Conservation (phyloP, 2,329 filamentous ascomycete species). For the Dactylellina cionopaga region DNA sequence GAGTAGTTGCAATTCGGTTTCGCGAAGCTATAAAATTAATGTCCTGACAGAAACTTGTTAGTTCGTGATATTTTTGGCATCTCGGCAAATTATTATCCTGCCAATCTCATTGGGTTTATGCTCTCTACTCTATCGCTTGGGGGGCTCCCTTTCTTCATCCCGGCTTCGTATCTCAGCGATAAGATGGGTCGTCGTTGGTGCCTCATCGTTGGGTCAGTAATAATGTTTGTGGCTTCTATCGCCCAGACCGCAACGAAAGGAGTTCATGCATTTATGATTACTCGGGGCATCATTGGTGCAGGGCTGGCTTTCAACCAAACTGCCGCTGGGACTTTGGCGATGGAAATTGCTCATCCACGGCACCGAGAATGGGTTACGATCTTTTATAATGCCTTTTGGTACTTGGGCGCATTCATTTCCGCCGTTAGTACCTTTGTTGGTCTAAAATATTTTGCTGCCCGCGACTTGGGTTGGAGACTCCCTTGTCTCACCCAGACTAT, state of each 20-base stretch:
- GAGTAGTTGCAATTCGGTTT: background rate
- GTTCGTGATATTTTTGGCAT: slow-evolving; percentile 14
- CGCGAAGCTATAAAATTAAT: background rate
- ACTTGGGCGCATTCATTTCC: slow-evolving; percentile 11
- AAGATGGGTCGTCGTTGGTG: background rate
- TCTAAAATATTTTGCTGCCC: background rate
- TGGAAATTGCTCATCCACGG: slow-evolving; percentile 24
- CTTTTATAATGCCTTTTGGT: slow-evolving; percentile 36
- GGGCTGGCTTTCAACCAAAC: slow-evolving; percentile 34
- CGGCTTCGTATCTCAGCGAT: slow-evolving; percentile 9
- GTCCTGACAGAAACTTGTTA: background rate
- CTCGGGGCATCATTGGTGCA: slow-evolving; percentile 1
- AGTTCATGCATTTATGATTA: background rate
- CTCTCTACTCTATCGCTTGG: slow-evolving; percentile 1
- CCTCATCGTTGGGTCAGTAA: background rate
- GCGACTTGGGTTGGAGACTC: slow-evolving; percentile 23
- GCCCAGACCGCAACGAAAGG: background rate
- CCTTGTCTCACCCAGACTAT: slow-evolving; percentile 20
- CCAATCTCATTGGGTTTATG: background rate
- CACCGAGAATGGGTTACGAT: slow-evolving; percentile 5
- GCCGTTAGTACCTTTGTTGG: background rate
- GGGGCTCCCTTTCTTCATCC: background rate
- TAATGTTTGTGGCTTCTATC: background rate
- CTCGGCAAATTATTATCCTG: background rate
- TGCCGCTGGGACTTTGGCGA: slow-evolving; percentile 15